phyloP scores from a whole-genome alignment of 2,329 filamentous ascomycete species.

The Daldinia eschscholtzii region DNA sequence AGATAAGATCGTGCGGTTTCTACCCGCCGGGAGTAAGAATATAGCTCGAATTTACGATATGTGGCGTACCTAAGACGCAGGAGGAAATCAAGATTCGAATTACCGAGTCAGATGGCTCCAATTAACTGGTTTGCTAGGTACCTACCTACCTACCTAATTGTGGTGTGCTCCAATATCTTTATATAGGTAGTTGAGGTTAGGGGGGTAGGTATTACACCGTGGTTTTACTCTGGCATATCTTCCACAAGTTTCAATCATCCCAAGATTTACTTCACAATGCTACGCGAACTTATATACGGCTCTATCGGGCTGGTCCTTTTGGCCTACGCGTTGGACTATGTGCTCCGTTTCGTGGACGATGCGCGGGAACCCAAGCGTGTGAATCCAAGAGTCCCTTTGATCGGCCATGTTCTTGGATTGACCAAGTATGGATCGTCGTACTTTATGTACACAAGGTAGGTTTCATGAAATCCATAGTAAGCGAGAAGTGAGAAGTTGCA shows the following conservation, averaged over 20 bases:
- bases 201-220: background rate
- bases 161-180: background rate
- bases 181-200: background rate
- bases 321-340: background rate
- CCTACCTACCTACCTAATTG: background rate
- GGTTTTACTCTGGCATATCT: background rate
- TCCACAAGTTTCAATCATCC: background rate
- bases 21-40: background rate
- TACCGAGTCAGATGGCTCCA: background rate
- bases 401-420: background rate
- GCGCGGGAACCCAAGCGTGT: background rate
- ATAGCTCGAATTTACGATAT: too few relatives aligned
- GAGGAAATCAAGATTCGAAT: background rate
- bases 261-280: background rate
- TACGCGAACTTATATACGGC: background rate
- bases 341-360: background rate
- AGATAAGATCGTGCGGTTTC: background rate
- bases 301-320: slow-evolving; percentile 1
- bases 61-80: background rate
- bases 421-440: background rate
- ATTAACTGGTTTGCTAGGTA: background rate
- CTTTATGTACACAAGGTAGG: background rate
- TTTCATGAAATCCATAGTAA: background rate
- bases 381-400: background rate
- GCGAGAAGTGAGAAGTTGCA: background rate